Conservation (phyloP, 2,329 filamentous ascomycete species). For the Fusarium xyrophilum region DNA sequence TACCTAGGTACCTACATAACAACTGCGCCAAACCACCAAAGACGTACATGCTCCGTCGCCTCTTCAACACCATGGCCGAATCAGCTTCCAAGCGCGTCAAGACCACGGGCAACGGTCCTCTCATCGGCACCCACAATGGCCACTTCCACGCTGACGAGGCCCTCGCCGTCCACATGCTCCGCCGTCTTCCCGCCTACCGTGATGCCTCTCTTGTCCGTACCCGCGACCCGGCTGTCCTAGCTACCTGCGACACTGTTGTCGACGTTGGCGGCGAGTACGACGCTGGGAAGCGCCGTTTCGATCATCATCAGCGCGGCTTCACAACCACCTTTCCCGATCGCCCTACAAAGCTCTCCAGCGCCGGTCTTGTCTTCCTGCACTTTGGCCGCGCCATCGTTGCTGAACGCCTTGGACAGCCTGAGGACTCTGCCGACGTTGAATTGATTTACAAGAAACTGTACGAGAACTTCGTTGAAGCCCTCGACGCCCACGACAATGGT, state of each 20-base stretch:
- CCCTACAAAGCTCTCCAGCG: conserved; percentile 88
- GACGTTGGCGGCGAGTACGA: conserved; percentile 98
- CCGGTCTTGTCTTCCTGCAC: conserved; percentile 94
- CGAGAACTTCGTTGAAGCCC: conserved; percentile 89
- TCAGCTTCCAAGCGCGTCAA: conserved; percentile 83
- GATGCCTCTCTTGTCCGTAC: conserved; percentile 81
- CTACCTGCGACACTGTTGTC: conserved; percentile 90
- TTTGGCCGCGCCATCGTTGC: conserved; percentile 87
- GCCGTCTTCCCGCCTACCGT: conserved; percentile 81
- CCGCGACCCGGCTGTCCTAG: conserved; percentile 79
- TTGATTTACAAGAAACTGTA: conserved; percentile 90
- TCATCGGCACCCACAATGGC: conserved; percentile 95
- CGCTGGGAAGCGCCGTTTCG: conserved; percentile 76
- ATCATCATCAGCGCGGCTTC: conserved; percentile 97
- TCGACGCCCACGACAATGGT: conserved; percentile 98
- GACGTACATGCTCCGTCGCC: conserved; percentile 44
- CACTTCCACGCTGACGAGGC: conserved; percentile 99
- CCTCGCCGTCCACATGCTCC: conserved; percentile 94
- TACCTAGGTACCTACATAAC: background rate
- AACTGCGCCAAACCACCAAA: background rate
- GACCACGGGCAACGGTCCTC: conserved; percentile 64
- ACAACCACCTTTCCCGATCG: conserved; percentile 82
- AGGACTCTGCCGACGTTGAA: conserved; percentile 71
- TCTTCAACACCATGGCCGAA: conserved; percentile 58
- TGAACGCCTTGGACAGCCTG: conserved; percentile 55